Conservation (phyloP, 208 protist genomes). For the Zelonia costaricensis region DNA sequence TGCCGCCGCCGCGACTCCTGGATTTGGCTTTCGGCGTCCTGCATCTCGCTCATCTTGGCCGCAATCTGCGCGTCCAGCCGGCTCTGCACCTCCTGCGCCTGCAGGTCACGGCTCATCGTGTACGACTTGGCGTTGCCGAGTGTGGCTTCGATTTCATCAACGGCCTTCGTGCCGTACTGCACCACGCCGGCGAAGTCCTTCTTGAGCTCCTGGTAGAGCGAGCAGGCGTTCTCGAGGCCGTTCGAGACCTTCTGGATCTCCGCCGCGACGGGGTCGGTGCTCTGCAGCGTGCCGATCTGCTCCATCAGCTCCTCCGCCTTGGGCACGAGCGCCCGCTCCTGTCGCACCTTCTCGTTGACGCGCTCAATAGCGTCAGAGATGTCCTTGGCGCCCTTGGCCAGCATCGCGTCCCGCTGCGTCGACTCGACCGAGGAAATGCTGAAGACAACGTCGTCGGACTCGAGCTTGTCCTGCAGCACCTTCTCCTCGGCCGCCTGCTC, state of each 20-base stretch:
- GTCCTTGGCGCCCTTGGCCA: constrained; percentile 45
- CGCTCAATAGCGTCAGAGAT: constrained; percentile 63
- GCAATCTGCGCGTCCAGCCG: constrained; percentile 74
- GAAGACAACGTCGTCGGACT: constrained; percentile 74
- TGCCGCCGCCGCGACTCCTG: constrained; percentile 43
- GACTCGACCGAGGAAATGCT: constrained; percentile 62
- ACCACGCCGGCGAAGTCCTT: constrained; percentile 55
- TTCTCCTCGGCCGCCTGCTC: constrained; percentile 38
- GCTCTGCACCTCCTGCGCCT: constrained; percentile 58
- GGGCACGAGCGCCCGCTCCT: constrained; percentile 38
- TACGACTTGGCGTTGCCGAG: constrained; percentile 67
- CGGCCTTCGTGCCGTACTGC: constrained; percentile 41
- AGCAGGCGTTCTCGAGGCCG: constrained; percentile 68
- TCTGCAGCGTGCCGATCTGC: constrained; percentile 59
- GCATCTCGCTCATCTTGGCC: constrained; percentile 70
- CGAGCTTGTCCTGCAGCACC: constrained; percentile 57
- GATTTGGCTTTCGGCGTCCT: constrained; percentile 39
- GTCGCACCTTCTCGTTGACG: constrained; percentile 50
- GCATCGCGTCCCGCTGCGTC: constrained; percentile 50
- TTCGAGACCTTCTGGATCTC: constrained; percentile 82
- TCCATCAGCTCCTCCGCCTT: constrained; percentile 55
- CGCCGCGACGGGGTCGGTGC: constrained; percentile 58
- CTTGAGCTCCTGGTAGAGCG: constrained; percentile 46
- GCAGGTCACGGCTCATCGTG: constrained; percentile 47
- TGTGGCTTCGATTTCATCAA: constrained; percentile 57